Conservation (phyloP, 345 rosid species). For the Mercurialis annua region DNA sequence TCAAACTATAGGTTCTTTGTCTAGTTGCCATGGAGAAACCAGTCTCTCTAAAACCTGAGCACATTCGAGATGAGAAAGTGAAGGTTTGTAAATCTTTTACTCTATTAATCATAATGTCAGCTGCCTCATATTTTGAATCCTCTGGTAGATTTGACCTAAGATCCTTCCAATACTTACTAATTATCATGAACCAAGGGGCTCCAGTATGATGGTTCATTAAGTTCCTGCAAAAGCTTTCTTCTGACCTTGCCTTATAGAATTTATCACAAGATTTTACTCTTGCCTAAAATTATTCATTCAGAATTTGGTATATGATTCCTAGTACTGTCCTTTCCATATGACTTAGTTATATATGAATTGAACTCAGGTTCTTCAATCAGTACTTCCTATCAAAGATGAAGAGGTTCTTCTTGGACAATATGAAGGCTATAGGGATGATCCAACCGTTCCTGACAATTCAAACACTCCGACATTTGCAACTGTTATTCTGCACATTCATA, state of each 20-base stretch:
- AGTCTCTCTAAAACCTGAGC: constrained; percentile 91
- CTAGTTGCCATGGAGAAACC: constrained; percentile 99
- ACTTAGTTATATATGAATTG: constrained; percentile 22
- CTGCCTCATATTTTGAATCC: constrained; percentile 7
- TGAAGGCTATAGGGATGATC: constrained; percentile 84
- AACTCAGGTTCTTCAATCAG: constrained; percentile 87
- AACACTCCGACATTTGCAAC: constrained; percentile 97
- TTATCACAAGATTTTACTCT: neutral
- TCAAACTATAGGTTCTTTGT: constrained; percentile 67
- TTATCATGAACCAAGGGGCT: constrained; percentile 7
- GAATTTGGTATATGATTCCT: neutral
- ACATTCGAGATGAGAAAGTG: constrained; percentile 98
- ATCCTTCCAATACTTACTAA: neutral
- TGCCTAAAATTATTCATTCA: neutral
- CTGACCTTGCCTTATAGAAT: neutral
- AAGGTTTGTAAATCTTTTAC: constrained; percentile 52
- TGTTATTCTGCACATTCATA: constrained; percentile 71
- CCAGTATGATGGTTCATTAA: neutral
- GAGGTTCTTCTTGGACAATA: constrained; percentile 98
- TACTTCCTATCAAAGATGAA: constrained; percentile 81
- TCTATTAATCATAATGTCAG: constrained; percentile 9
- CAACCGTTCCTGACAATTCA: constrained; percentile 89
- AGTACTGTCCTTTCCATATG: neutral
- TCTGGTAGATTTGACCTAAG: neutral
- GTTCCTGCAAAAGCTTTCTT: neutral